phyloP scores from a whole-genome alignment of 805 yeast species.

The Candida mattraensis region DNA sequence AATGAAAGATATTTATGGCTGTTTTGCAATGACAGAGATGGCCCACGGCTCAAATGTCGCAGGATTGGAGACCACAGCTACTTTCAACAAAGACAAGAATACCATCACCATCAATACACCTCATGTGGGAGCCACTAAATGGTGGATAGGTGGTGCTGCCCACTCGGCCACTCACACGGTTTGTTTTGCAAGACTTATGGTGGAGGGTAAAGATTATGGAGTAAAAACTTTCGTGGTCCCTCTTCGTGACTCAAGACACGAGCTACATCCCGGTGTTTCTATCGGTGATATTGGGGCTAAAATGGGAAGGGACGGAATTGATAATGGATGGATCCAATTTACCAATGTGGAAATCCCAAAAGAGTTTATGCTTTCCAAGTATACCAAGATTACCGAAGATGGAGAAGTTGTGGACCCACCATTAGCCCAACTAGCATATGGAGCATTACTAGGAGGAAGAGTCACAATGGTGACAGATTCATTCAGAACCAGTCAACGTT shows the following conservation, averaged over 20 bases:
- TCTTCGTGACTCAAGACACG: constrained; percentile 71
- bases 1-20: constrained; percentile 71
- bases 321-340: constrained; percentile 96
- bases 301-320: constrained; percentile 96
- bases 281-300: constrained; percentile 93
- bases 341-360: constrained; percentile 81
- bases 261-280: constrained; percentile 73
- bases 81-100: constrained; percentile 62
- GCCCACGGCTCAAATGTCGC: constrained; percentile 96
- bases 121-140: constrained; percentile 87
- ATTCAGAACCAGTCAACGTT: constrained; percentile 75
- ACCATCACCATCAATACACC: constrained; percentile 83
- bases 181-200: constrained; percentile 82
- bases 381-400: constrained; percentile 64
- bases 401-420: constrained; percentile 79
- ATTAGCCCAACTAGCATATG: constrained; percentile 83
- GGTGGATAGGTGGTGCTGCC: constrained; percentile 99
- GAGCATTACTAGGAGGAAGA: constrained; percentile 85
- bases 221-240: constrained; percentile 93
- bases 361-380: constrained; percentile 77
- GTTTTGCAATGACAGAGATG: constrained; percentile 91
- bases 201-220: constrained; percentile 83
- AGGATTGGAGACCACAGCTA: constrained; percentile 89
- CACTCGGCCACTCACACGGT: constrained; percentile 87
- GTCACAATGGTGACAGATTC: constrained; percentile 89